Evolutionary conservation across 2,329 filamentous ascomycete species (phyloP), one percentile per base, ranked within the genome.

Genomic region (Pseudogymnoascus sp.): DNA sequence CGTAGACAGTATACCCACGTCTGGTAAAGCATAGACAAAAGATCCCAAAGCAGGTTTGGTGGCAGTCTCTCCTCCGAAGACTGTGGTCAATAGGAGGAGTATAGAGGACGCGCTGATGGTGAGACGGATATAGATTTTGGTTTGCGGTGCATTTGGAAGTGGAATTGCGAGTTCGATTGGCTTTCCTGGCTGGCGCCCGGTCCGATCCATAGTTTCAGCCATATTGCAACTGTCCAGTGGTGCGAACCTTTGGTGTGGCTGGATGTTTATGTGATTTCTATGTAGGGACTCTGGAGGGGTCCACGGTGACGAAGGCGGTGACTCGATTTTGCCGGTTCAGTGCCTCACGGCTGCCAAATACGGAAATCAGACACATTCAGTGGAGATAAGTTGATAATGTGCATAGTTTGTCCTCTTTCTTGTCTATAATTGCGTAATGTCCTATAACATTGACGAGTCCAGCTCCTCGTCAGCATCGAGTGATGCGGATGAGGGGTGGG

Each of bases 21-120:
- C 89, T 14, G 94, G 93, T 72, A 99, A 83, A 2, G 92, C 90
- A 72, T 96, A 97, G 50, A 97, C 90, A 70, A 97, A 93, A 58
- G 91, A 96, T 2, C 94, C 93, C 74, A 97, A 81, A 58, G 81
- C 77, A 39, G 81, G 76, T 6, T 78, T 71, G 7, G 74, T 70
- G 11, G 76, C 76, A n/a, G 74, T 71, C 41, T 84, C 80, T 59
- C 82, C 82, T 61, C 77, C 76, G 25, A 79, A 71, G 3, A 80
- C 77, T 0, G 85, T 87, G 1, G 84, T 83, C 50, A 88, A 74
- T 68, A 84, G 84, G n/a, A 88, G 71, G 60, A 84, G 72, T 61
- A 86, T 73, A 30, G 79, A 81, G 67, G 82, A 85, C 38, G 79
- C 74, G 63, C 81, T 81, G 61, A 81, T 77, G 14, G 81, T 83